Base-by-base conservation (phyloP, 2,329 filamentous ascomycete genomes). In the Fusarium nisikadoi region DNA sequence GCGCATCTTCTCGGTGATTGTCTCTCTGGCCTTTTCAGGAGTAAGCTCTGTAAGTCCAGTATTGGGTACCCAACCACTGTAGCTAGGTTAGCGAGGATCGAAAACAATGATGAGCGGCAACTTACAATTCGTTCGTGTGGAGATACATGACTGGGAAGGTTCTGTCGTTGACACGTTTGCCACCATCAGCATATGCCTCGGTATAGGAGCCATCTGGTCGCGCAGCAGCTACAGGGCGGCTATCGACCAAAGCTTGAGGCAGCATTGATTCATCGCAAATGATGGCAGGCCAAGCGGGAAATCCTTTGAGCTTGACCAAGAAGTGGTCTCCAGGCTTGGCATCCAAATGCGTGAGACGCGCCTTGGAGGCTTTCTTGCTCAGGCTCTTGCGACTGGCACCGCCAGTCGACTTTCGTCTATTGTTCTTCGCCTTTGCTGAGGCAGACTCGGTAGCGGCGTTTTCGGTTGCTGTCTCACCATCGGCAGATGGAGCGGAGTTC, bases 121-220 rank as follows among this genome's bases (percentile, higher is more conserved):
- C 95, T 90, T 85, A 99, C 96, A 99, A 98, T 87, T 98, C 95
- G 78, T 98, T 98, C 41, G 95, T 97, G 72, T 90, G 87, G 55
- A 98, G 85, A 81, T 97, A 98, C 95, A 98, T 98, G 79, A 98
- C 91, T 9, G 95, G 94, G 80, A 94, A 98, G 35, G 93, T 94
- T 71, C 95, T 90, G 82, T 98, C 94, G 69, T 91, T 89, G 45
- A 89, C 91, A 74, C 94, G 93, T 85, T 96, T 96, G 76, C 93
- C 95, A 68, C 93, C 95, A 77, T 97, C 94, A 43, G 91, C 90
- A 79, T 93, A 98, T 72, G 95, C 93, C 66, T 94, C 93, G 59
- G 93, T 91, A 81, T 96, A 97, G 43, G 92, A 93, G 64, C 95
- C 95, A 81, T 98, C 95, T 27, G 89, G 84, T 65, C 93, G 90